Base-by-base conservation (phyloP, 2,329 filamentous ascomycete species). In the Penicillium sp. region DNA sequence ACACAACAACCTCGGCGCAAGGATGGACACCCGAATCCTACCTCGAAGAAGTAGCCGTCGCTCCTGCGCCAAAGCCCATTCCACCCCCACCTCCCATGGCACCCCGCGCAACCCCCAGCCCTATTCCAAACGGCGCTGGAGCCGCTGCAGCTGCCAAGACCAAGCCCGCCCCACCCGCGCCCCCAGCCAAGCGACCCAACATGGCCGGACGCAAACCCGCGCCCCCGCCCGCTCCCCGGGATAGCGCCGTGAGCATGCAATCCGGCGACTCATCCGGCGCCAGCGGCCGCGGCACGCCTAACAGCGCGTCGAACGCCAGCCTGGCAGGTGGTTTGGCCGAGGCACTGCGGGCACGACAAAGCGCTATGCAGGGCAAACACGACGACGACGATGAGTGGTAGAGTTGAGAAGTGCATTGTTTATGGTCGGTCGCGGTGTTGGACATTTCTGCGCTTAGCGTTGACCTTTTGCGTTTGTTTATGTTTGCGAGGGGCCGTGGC, bases 11-110 rank as follows among this genome's bases (percentile, higher is more conserved):
- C 47, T 81, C 82, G 65, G 85, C 85, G n/a, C 91, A 94, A 75
- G 94, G 92, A 51, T 99, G 94, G 94, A 86, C 94, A 3, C 94
- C 94, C 0, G 90, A 93, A 21, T 91, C 93, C 21, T 99, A 99
- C 70, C 88, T 99, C 9, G 89, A 97, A 76, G 93, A 97, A 60
- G 72, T 78, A 58, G 70, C 17, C 2, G 55, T 68, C 4, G 83
- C 82, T 25, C 79, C 84, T 13, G 79, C 82, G 8, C 83, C 87
- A 10, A 84, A 86, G 25, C 83, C 87, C 4, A 80, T 85, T 5
- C 82, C 81, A 15, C 78, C 78, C 2, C 78, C 80, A 21, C 75
- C 78, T 17, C 77, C 80, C 2, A 73, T 77, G 15, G 74, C 76
- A 25, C 71, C 79, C 8, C 80, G 81, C 4, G 75, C 81, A 31